Evolutionary conservation across 225 moss, liverwort and hornwort species (phyloP).

Genomic region (Physcomitrium patens): DNA sequence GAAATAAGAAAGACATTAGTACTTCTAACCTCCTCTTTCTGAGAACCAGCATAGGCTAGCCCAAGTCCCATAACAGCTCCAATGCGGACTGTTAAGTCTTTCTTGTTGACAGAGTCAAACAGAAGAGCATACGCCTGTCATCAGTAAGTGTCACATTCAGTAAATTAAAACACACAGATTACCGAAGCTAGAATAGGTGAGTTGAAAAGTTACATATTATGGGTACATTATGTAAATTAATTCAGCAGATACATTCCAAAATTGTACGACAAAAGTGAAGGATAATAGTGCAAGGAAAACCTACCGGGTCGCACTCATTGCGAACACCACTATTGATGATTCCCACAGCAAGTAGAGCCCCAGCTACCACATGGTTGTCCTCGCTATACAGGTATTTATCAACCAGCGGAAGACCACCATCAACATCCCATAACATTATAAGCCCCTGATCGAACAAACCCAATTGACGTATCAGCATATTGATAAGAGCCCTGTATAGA

Average conservation of each 20-base stretch:
- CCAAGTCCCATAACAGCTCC: slow-evolving; percentile 99
- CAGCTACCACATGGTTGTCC: slow-evolving; percentile 91
- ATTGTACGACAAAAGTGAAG: too few relatives aligned
- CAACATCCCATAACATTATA: slow-evolving; percentile 94
- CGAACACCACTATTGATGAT: slow-evolving; percentile 92
- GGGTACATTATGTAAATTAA: neutral
- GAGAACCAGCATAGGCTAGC: slow-evolving; percentile 94
- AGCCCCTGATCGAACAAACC: slow-evolving; percentile 70
- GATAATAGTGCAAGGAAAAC: slow-evolving; percentile 1
- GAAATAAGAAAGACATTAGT: neutral
- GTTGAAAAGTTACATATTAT: slow-evolving; percentile 14
- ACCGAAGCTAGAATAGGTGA: neutral
- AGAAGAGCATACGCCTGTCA: slow-evolving; percentile 95
- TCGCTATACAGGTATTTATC: slow-evolving; percentile 95
- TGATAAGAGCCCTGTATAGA: slow-evolving; percentile 11
- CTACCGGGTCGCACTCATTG: slow-evolving; percentile 93
- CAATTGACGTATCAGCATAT: slow-evolving; percentile 13
- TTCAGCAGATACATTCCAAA: neutral
- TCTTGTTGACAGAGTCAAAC: slow-evolving; percentile 82
- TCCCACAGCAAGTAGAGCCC: slow-evolving; percentile 93
- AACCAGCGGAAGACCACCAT: slow-evolving; percentile 87
- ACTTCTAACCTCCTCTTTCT: slow-evolving; percentile 76
- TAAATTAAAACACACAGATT: neutral
- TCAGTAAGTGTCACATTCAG: slow-evolving; percentile 24
- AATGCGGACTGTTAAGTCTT: slow-evolving; percentile 81